Evolutionary conservation across 2,329 filamentous ascomycete genomes (phyloP).

Genomic region (Colletotrichum sp.): DNA sequence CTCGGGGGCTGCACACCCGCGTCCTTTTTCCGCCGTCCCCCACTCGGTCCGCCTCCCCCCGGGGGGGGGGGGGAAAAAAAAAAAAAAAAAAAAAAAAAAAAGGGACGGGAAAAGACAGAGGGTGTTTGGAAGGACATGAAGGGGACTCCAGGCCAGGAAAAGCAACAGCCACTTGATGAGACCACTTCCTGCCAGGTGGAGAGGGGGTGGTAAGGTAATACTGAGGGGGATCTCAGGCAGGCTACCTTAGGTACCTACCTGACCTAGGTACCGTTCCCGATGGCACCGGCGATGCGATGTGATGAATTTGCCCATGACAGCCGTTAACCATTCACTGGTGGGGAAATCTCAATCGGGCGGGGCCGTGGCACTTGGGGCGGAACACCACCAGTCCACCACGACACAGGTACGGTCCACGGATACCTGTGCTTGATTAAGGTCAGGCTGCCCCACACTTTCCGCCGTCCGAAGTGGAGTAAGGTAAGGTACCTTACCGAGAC

Average conservation of each 20-base stretch:
- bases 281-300: background rate
- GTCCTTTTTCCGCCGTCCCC: too few relatives aligned
- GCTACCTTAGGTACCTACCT: too few relatives aligned
- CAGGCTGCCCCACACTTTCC: background rate
- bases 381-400: background rate
- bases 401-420: too few relatives aligned
- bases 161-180: background rate
- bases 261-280: background rate
- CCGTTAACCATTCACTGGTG: conserved; percentile 18
- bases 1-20: too few relatives aligned
- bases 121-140: background rate
- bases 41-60: too few relatives aligned
- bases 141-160: background rate
- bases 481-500: too few relatives aligned
- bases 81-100: background rate
- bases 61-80: too few relatives aligned
- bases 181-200: background rate
- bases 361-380: background rate
- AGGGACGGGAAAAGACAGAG: background rate
- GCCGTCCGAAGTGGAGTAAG: background rate
- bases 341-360: conserved; percentile 17
- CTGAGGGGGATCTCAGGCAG: background rate
- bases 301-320: background rate
- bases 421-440: background rate
- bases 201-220: background rate